Base-by-base conservation (phyloP, 768 basidiomycete species). In the Pulveroboletus sp. region DNA sequence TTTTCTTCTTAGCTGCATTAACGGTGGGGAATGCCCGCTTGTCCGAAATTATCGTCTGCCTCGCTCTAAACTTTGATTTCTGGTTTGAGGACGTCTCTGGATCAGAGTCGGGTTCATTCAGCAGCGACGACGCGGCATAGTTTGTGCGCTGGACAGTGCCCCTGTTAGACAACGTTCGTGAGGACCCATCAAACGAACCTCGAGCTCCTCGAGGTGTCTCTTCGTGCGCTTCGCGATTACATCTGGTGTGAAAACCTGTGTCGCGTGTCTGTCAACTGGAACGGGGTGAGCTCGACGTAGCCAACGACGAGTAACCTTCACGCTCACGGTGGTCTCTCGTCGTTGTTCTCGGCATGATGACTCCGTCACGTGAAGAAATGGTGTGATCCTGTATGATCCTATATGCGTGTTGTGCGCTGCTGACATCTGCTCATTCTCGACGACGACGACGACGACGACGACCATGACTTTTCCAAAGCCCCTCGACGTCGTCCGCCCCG, bases 191-290 rank as follows among this genome's bases (percentile, higher is more conserved):
- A 32, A 11, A 46, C 66, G 10, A 57, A 85, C 89, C 78, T 93
- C 90, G 43, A 93, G 83, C 65, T 93, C 90, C 54, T 88, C 88
- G 8, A 93, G 77, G 66, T 86, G 89, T 37, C 82, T 73, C 66
- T 79, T 84, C 8, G 81, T 86, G 50, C 90, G 81, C 64, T 86
- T 89, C 9, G 84, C 80, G 49, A 92, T 75, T 40, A 86, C 69
- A 47, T 90, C 86, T 1, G 81, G 73, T 10, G 82, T 73, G 17
- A 87, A 68, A 18, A 66, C 65, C 43, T 73, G 71, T 35, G 71
- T 63, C 6, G 70, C 57, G 43, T 71, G 75, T 57, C 81, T 76
- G n/a, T 77, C 74, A 43, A 76, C 75, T 71, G 43, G 14, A 1
- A n/a, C 14, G 8, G 26, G 8, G 28, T 67, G 43, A 57, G 58